Evolutionary conservation across 768 basidiomycete species (phyloP), one percentile per base, ranked within the genome.

Genomic region (Strobilomyces echinocephalus): DNA sequence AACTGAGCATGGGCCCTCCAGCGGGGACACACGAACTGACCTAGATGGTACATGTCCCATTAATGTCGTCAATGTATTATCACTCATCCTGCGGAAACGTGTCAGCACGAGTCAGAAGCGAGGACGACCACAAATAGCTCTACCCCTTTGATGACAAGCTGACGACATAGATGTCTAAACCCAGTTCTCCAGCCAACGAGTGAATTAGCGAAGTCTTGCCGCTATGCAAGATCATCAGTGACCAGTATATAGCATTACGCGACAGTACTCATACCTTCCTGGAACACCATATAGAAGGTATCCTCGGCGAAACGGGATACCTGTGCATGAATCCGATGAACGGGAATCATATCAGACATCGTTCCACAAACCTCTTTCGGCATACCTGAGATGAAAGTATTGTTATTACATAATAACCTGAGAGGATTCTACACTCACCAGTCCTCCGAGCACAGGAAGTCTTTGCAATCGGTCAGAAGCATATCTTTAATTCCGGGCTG

Each of bases 401-500:
- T 56, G 55, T 35, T 46, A 49, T 46, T 56, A 56, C 35, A 62
- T 56, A 55, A 57, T 63, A 16, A 33, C 39, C 51, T 53, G 60
- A 48, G 62, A 61, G 53, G 49, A 46, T 49, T 63, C 51, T 53
- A 34, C 42, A 76, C 87, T 61, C 67, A 89, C 89, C 89, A 91
- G 56, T 91, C 87, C 63, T 92, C 90, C 16, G 90, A 91, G 46
- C 78, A 77, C 63, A 91, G 69, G 72, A 91, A 91, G 65, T 91
- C 89, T 62, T 80, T 88, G 75, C 90, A 91, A 69, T 94, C 91
- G 10, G 84, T 81, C 21, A 92, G 73, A 53, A 92, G 82, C 89
- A 93, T 93, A 66, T 93, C 91, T 63, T 91, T 91, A 9, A 92
- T 88, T 40, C 88, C 89, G 5, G 90, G 88, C 61, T 92, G 89